phyloP scores from a whole-genome alignment of 1,139 yeast species.

The Geotrichum candidum region DNA sequence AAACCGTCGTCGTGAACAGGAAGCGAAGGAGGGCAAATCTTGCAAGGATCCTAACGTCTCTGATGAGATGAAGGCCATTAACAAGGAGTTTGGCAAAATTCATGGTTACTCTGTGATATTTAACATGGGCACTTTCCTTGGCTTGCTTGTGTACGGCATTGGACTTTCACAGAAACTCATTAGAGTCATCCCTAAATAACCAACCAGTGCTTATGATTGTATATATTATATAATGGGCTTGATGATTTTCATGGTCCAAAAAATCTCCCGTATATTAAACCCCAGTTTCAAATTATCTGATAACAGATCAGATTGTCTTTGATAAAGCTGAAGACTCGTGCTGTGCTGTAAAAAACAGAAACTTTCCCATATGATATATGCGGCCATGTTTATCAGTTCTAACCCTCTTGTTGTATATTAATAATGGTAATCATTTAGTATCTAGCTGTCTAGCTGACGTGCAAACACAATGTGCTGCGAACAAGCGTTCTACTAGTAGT shows the following conservation, averaged over 20 bases:
- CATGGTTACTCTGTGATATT: conserved; percentile 71
- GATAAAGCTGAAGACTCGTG: background rate
- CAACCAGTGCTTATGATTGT: background rate
- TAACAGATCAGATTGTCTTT: background rate
- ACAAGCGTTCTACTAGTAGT: background rate
- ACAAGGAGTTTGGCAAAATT: conserved; percentile 53
- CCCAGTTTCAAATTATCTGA: background rate
- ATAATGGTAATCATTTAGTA: no score
- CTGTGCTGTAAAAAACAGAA: no score
- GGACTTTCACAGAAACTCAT: conserved; percentile 4
- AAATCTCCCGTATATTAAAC: background rate
- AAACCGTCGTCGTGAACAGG: conserved; percentile 47
- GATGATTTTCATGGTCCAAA: background rate
- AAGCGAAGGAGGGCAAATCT: conserved; percentile 43
- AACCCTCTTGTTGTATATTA: no score
- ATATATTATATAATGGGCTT: background rate
- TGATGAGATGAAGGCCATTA: conserved; percentile 49
- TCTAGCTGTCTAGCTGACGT: background rate
- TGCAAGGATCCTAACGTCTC: conserved; percentile 48
- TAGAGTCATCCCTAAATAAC: background rate
- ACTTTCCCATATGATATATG: no score
- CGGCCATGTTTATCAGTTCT: background rate
- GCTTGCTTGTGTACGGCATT: conserved; percentile 67
- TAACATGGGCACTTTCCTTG: conserved; percentile 55
- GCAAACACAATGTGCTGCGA: background rate